Conservation (phyloP, 2,329 filamentous ascomycete species). For the Diaporthe ilicicola region DNA sequence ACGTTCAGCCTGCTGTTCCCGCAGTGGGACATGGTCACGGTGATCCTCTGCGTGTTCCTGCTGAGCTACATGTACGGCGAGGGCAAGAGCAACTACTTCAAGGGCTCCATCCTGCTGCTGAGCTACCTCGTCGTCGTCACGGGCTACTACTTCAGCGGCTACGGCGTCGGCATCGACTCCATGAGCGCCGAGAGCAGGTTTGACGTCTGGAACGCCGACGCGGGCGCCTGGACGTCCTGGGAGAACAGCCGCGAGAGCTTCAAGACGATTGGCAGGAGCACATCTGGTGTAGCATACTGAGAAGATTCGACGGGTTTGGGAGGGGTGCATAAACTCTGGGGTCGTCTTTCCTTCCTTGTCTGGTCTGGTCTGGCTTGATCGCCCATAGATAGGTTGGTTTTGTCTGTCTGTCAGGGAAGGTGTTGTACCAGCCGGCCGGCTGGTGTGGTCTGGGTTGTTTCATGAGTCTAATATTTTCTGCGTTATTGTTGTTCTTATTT, state of each 20-base stretch:
- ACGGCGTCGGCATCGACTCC: conserved; percentile 32
- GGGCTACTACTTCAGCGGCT: conserved; percentile 87
- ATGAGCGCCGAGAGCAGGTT: conserved; percentile 54
- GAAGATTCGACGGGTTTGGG: background rate
- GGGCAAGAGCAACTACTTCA: conserved; percentile 99
- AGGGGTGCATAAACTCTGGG: background rate
- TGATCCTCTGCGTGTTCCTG: conserved; percentile 94
- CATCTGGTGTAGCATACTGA: conserved; percentile 47
- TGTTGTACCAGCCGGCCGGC: background rate
- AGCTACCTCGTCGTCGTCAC: conserved; percentile 92
- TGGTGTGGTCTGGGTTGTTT: background rate
- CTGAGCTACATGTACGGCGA: conserved; percentile 98
- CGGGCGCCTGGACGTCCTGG: conserved; percentile 57
- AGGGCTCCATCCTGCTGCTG: conserved; percentile 92
- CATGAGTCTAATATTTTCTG: conserved; percentile 6
- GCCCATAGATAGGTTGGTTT: no score
- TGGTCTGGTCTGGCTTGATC: background rate
- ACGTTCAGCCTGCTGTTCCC: conserved; percentile 93
- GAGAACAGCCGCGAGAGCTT: conserved; percentile 42
- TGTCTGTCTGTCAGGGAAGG: no score
- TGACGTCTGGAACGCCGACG: conserved; percentile 61
- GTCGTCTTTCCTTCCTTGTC: background rate
- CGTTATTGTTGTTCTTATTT: background rate
- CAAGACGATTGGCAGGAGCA: conserved; percentile 62
- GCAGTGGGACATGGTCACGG: conserved; percentile 98